A percentile compares a stretch with the other conserved stretches of the same genome.
phyloP scores from a whole-genome alignment of 306 rosid species.

The Clitoria ternatea region DNA sequence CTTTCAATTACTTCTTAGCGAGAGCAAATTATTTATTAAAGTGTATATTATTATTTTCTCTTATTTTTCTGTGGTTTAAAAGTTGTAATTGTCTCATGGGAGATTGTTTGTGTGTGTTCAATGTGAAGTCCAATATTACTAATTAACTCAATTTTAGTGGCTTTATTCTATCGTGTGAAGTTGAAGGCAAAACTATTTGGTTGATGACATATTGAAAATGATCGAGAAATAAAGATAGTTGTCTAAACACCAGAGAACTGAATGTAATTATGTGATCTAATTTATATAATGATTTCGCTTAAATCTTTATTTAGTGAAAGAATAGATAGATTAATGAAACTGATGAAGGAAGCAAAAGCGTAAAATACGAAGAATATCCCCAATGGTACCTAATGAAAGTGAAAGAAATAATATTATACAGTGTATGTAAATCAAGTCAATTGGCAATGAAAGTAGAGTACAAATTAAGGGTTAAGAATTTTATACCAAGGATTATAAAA shows the following conservation, averaged over 20 bases:
- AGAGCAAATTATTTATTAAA: not conserved
- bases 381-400: not conserved
- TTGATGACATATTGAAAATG: not conserved
- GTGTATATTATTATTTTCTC: not conserved
- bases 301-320: not conserved
- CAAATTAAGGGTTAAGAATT: not conserved
- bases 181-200: not conserved
- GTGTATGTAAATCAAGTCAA: not conserved
- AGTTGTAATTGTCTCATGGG: not conserved
- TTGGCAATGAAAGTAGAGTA: not conserved
- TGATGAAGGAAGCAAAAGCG: not conserved
- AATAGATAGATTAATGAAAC: constrained; percentile 12
- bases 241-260: not conserved
- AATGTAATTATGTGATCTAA: not conserved
- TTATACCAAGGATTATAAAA: constrained; percentile 2
- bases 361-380: not conserved
- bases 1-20: not conserved
- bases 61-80: not conserved
- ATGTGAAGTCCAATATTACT: no score
- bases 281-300: not conserved
- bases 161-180: no score
- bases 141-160: no score
- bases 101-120: no score
- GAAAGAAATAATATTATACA: not conserved
- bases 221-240: not conserved